Evolutionary conservation across 2,329 filamentous ascomycete genomes (phyloP).

Genomic region (Pseudocercospora macadamiae): DNA sequence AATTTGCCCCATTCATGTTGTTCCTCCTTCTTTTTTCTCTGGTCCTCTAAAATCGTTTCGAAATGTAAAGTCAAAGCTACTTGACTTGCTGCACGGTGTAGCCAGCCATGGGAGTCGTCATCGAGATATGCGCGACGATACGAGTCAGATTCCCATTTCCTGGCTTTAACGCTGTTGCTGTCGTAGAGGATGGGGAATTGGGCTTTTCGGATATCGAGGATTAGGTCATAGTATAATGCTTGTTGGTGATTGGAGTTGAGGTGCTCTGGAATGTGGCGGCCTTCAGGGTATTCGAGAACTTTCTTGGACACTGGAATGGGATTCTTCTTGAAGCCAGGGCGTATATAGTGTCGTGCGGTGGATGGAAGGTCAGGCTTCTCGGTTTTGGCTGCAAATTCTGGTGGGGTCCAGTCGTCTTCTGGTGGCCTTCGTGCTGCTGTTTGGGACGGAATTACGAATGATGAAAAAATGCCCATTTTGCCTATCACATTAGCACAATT

Average conservation of each 20-base stretch:
- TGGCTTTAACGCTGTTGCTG: background rate
- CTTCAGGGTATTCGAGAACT: background rate
- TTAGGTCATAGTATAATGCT: background rate
- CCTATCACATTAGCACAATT: background rate
- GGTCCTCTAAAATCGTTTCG: too few species aligned
- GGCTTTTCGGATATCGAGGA: background rate
- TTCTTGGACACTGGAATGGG: background rate
- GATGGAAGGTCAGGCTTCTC: background rate
- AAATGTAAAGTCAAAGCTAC: too few species aligned
- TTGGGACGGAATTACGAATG: background rate
- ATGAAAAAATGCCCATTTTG: background rate
- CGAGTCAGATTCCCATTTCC: background rate
- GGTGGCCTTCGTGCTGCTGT: background rate
- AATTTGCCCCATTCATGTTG: too few species aligned
- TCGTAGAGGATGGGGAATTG: background rate
- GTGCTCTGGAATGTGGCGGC: background rate
- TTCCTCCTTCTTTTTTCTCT: too few species aligned
- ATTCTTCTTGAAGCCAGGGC: conserved; percentile 8
- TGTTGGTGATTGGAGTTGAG: background rate
- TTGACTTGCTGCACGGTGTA: too few species aligned
- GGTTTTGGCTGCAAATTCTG: background rate
- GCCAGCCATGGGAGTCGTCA: background rate
- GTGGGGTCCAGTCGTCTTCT: background rate
- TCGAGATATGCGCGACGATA: background rate
- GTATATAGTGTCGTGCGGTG: conserved; percentile 2